phyloP scores from a whole-genome alignment of 345 rosid species.

The Microcos paniculata region DNA sequence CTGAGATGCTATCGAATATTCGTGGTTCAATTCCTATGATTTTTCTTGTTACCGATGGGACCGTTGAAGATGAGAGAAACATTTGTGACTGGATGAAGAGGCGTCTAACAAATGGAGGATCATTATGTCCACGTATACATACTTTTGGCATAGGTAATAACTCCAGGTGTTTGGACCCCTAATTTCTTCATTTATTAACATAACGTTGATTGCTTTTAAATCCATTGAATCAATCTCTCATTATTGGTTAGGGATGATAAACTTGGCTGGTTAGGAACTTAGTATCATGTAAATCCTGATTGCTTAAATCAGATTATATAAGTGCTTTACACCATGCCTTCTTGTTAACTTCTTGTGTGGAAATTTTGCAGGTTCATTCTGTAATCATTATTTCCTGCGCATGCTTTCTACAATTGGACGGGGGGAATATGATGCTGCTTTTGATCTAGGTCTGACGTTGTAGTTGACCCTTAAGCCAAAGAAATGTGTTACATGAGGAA shows the following conservation, averaged over 20 bases:
- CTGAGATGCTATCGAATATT: conserved; percentile 68
- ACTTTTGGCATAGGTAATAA: conserved; percentile 68
- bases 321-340: not conserved
- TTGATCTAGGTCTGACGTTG: conserved; percentile 48
- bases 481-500: not conserved
- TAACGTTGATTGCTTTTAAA: not conserved
- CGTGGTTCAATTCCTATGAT: conserved; percentile 67
- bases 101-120: conserved; percentile 38
- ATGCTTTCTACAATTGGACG: conserved; percentile 70
- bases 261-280: not conserved
- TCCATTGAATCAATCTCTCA: not conserved
- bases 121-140: conserved; percentile 51
- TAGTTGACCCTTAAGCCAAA: not conserved
- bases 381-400: conserved; percentile 87
- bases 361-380: conserved; percentile 65
- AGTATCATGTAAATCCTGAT: not conserved
- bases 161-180: not conserved
- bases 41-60: conserved; percentile 88
- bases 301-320: conserved; percentile 9
- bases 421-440: conserved; percentile 73
- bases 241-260: not conserved
- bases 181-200: not conserved
- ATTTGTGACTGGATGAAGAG: conserved; percentile 74
- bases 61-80: conserved; percentile 87
- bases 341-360: conserved; percentile 12